phyloP scores from a whole-genome alignment of 2,329 filamentous ascomycete genomes.

The Penicillium sp. region DNA sequence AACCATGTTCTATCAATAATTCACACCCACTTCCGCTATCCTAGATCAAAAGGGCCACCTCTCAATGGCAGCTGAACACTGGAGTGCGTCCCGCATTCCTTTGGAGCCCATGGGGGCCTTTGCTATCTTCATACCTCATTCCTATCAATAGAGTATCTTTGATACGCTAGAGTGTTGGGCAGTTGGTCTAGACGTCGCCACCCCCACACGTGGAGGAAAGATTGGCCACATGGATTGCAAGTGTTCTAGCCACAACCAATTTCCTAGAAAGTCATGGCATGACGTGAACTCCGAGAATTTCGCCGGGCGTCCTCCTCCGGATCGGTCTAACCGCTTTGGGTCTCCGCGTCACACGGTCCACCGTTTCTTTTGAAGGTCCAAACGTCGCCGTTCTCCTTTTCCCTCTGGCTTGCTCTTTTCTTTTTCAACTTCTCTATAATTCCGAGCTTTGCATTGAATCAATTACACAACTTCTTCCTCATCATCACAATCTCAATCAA shows the following conservation, averaged over 20 bases:
- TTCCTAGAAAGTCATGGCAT: neutral
- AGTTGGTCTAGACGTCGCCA: neutral
- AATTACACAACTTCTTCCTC: neutral
- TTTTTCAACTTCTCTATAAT: neutral
- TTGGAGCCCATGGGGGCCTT: neutral
- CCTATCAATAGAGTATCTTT: neutral
- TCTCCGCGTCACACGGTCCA: neutral
- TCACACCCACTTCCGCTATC: no score
- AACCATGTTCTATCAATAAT: no score
- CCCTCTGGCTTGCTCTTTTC: neutral
- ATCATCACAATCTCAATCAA: neutral
- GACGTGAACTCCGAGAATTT: neutral
- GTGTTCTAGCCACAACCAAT: neutral
- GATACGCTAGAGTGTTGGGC: neutral
- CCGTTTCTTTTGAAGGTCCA: neutral
- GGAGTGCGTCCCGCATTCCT: neutral
- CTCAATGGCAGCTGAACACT: neutral
- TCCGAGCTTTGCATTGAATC: neutral
- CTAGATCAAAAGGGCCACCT: neutral
- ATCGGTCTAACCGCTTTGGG: neutral
- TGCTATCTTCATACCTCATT: neutral
- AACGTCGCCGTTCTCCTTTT: neutral
- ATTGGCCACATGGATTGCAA: neutral
- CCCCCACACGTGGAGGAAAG: neutral
- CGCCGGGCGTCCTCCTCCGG: neutral